A percentile compares a stretch with the other conserved stretches of the same genome.
Evolutionary conservation across 2,329 filamentous ascomycete species (phyloP).

Genomic region (Calonectria pauciramosa): DNA sequence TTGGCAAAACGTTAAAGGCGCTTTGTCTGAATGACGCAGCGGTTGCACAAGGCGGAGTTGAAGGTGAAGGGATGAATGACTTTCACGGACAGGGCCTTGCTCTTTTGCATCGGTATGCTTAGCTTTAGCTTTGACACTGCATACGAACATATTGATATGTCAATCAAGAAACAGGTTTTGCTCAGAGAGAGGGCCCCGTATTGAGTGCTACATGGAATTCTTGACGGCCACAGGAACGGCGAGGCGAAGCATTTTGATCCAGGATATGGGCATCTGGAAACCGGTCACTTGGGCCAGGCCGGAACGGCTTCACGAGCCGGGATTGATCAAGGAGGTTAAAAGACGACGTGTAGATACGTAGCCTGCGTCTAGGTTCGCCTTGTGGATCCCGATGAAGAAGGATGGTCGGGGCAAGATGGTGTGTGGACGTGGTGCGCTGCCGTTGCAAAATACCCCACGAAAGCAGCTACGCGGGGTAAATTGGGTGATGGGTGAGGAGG

Average conservation of each 20-base stretch:
- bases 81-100: neutral
- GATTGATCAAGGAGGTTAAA: neutral
- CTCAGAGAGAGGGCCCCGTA: neutral
- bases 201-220: neutral
- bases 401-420: conserved; percentile 1
- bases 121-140: conserved; percentile 9
- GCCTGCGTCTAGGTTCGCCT: neutral
- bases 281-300: neutral
- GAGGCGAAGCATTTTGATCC: neutral
- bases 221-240: neutral
- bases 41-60: conserved; percentile 23
- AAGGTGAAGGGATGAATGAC: neutral
- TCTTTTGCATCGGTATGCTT: neutral
- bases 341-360: neutral
- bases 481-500: neutral
- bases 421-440: conserved; percentile 1
- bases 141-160: conserved; percentile 13
- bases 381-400: conserved; percentile 2
- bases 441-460: neutral
- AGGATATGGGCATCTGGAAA: neutral
- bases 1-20: conserved; percentile 14
- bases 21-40: conserved; percentile 1
- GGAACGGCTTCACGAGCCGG: neutral
- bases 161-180: neutral
- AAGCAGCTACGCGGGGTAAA: conserved; percentile 1